A percentile compares a stretch with the other conserved stretches of the same genome.
Evolutionary conservation across 2,329 filamentous ascomycete genomes (phyloP).

Genomic region (Dothideomycetes sp.): DNA sequence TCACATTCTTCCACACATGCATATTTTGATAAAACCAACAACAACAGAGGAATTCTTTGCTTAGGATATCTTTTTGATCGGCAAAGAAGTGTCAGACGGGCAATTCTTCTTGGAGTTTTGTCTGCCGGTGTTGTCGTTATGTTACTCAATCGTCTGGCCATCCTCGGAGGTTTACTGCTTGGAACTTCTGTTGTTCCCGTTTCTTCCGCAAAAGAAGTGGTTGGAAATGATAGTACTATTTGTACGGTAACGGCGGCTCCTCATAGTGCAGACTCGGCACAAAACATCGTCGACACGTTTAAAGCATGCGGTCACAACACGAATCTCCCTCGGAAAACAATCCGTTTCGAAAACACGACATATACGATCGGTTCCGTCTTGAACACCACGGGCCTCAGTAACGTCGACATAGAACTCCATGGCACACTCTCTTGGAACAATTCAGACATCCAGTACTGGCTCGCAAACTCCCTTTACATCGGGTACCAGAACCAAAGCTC

Average conservation of each 20-base stretch:
- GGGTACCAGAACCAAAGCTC: slow-evolving; percentile 49
- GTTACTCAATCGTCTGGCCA: no score
- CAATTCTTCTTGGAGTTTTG: no score
- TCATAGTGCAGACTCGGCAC: slow-evolving; percentile 13
- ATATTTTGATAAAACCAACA: no score
- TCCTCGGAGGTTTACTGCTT: no score
- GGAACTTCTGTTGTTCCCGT: no score
- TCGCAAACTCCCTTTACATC: slow-evolving; percentile 41
- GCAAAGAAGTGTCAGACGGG: no score
- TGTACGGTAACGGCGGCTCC: background rate
- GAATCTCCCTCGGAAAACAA: slow-evolving; percentile 31
- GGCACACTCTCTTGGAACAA: slow-evolving; percentile 37
- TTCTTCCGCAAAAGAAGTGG: no score
- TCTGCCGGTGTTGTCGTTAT: no score
- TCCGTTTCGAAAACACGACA: slow-evolving; percentile 42
- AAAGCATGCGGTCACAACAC: slow-evolving; percentile 37
- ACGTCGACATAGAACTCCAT: slow-evolving; percentile 40
- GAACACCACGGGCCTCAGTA: slow-evolving; percentile 39
- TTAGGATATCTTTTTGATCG: no score
- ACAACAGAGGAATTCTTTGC: no score
- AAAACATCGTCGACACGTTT: slow-evolving; percentile 39
- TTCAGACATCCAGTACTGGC: slow-evolving; percentile 43
- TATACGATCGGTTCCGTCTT: slow-evolving; percentile 43
- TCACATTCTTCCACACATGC: no score
- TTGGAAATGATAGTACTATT: no score